phyloP scores from a whole-genome alignment of 345 rosid genomes.

The Balakata baccata region DNA sequence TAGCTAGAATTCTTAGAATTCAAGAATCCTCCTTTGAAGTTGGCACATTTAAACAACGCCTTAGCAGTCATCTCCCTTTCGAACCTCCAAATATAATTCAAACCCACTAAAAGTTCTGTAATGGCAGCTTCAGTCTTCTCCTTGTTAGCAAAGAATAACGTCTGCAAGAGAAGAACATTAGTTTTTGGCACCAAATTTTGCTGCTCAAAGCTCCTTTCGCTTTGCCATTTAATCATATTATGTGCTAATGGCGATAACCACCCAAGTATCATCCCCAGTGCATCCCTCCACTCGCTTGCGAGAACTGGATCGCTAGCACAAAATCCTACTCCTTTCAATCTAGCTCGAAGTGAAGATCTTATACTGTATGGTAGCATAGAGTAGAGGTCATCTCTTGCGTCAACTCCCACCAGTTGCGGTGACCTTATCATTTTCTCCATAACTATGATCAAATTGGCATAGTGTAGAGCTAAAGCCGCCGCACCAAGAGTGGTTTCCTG shows the following conservation, averaged over 20 bases:
- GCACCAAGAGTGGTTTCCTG: constrained; percentile 74
- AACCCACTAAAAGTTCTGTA: constrained; percentile 85
- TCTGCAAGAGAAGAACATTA: constrained; percentile 71
- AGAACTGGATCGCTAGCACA: constrained; percentile 66
- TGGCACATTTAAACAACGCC: constrained; percentile 60
- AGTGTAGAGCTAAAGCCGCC: constrained; percentile 73
- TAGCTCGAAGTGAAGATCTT: constrained; percentile 50
- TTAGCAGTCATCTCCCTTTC: constrained; percentile 94
- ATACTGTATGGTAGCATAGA: constrained; percentile 75
- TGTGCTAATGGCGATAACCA: constrained; percentile 94
- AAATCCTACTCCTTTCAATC: constrained; percentile 76
- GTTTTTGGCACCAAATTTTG: constrained; percentile 46
- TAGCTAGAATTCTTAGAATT: constrained; percentile 38
- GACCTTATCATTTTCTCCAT: constrained; percentile 93
- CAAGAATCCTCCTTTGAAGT: constrained; percentile 11
- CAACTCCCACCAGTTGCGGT: constrained; percentile 85
- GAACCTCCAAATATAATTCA: constrained; percentile 94
- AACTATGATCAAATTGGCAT: constrained; percentile 74
- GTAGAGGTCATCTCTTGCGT: constrained; percentile 85
- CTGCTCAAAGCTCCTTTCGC: constrained; percentile 92
- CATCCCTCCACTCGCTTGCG: constrained; percentile 83
- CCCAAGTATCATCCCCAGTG: constrained; percentile 63
- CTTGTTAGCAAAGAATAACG: constrained; percentile 70
- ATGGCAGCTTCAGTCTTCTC: constrained; percentile 92
- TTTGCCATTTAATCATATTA: constrained; percentile 97